A percentile compares a stretch with the other conserved stretches of the same genome.
These are phyloP conservation scores for Podochytrium sp. DNA, from an alignment of 192 early-diverging fungal genomes.

Conservation along the genomic window DNA sequence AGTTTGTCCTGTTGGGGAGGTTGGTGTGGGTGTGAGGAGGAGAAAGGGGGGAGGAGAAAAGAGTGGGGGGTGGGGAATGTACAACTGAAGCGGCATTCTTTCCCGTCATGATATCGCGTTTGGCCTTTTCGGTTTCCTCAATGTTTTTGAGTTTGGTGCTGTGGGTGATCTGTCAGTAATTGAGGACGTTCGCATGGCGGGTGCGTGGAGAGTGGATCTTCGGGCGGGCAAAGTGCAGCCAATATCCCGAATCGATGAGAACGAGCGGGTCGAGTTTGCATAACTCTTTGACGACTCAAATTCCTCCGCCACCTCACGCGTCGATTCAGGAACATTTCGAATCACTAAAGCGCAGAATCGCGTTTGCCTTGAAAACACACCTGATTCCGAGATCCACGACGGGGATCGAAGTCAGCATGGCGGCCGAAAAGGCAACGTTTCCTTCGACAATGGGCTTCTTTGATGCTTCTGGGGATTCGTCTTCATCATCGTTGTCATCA, in stretches of 20 bases:
- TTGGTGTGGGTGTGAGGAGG: too few species aligned
- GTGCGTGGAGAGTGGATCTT: not conserved
- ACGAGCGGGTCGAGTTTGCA: too few species aligned
- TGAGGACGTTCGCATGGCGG: not conserved
- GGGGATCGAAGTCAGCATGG: conserved; percentile 90
- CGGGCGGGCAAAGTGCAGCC: too few species aligned
- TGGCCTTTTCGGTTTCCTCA: conserved; percentile 79
- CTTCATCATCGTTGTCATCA: too few species aligned
- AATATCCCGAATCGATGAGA: too few species aligned
- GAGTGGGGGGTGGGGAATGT: not conserved
- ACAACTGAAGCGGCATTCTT: not conserved
- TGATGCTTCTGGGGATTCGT: conserved; percentile 45
- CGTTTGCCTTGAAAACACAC: conserved; percentile 48
- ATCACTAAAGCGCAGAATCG: not conserved
- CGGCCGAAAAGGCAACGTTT: conserved; percentile 81
- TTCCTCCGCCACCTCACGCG: too few species aligned
- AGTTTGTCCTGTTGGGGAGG: conserved; percentile 29
- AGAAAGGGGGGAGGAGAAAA: too few species aligned
- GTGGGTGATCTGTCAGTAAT: conserved; percentile 43
- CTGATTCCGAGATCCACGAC: conserved; percentile 87
- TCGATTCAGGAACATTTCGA: too few species aligned
- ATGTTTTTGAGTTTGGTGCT: conserved; percentile 70
- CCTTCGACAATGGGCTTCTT: conserved; percentile 77
- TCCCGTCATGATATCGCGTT: conserved; percentile 60
- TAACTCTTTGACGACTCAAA: too few species aligned